Base-by-base conservation (phyloP, 169 alveolate species). In the Plasmodium gaboni region DNA sequence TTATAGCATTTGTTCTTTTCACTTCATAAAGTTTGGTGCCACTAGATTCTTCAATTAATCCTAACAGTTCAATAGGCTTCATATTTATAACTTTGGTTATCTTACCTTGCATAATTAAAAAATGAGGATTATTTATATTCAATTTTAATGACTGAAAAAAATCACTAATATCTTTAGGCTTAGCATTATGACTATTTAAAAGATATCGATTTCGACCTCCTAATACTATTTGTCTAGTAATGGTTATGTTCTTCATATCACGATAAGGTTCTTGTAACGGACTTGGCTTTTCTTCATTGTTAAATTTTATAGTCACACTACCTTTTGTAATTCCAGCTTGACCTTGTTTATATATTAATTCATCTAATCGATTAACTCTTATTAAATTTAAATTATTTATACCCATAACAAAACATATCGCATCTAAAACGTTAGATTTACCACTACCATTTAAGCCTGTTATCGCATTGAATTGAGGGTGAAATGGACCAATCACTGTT, bases 391-490 rank as follows among this genome's bases (percentile, higher is more conserved):
- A 83, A 86, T 97, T 96, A 13, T 97, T 73, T 42, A 98, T 97
- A 4, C 99, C 99, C 85, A 98, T 92, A 10, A 97, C 99, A 93
- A 99, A 99, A 80, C 99, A 97, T 69, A 98, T 97, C 3, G 99
- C 97, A 94, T 99, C 99, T 74, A 99, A 92, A 50, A 99, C 98
- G 92, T 99, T 98, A 2, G 99, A 98, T 94, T 99, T 99, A 9
- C 99, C 99, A 70, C 99, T 96, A 0, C 99, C 99, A 91, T 99
- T 98, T 53, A 97, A 95, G 7, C 99, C 99, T 24, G 99, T 98
- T 65, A 99, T 98, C 12, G 99, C 99, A 93, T 98, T 99, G 96
- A 98, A 99, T 83, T 97, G 98, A n/a, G 98, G 97, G 86, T 98
- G 99, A 44, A 98, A 96, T 13, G 97, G 99, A 26, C 95, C 95